Evolutionary conservation across 345 rosid genomes (phyloP), one percentile per base, ranked within the genome.

Genomic region (Lepidium africanum): DNA sequence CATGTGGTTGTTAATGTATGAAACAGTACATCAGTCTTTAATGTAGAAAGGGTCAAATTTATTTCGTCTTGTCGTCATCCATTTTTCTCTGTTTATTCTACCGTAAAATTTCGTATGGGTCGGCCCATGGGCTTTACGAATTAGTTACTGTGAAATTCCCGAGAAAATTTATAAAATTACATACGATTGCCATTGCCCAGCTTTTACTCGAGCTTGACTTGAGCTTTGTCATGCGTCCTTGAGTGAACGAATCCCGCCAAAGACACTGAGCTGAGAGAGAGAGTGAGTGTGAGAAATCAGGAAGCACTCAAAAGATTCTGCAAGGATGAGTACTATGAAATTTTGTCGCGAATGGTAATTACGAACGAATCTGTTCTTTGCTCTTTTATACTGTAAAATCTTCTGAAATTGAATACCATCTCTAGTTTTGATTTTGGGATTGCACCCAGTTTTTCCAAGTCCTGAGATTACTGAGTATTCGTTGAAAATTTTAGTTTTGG

Each of bases 261-360:
- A 54, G 51, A 63, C 25, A 16, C 63, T 35, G 62, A 55, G 38
- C 52, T 19, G 52, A 55, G 11, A 6, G 40, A 40, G 49, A 6
- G 40, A 40, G 49, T 25, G 27, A 14, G n/a, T 14, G 49, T 48
- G 37, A 19, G 41, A 23, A 19, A 48, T 59, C 59, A 32, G 17
- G 63, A 51, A 71, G 58, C 23, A 10, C 0, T 21, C 35, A 6
- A 36, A 25, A 47, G 53, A 57, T 19, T 57, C 46, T 25, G 42
- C 39, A 30, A 80, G 79, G 73, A 89, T 89, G 96, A 89, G 92
- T 85, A 86, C 96, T 5, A 89, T 86, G 92, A 89, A 89, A 36
- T 89, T 86, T 77, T 89, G 92, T 80, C 88, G 92, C 10, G 96
- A 89, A 78, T 89, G 96, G 96, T 89, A 45, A 58, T 25, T 30